Evolutionary conservation across 768 basidiomycete species (phyloP).

Genomic region (Russula sp.): DNA sequence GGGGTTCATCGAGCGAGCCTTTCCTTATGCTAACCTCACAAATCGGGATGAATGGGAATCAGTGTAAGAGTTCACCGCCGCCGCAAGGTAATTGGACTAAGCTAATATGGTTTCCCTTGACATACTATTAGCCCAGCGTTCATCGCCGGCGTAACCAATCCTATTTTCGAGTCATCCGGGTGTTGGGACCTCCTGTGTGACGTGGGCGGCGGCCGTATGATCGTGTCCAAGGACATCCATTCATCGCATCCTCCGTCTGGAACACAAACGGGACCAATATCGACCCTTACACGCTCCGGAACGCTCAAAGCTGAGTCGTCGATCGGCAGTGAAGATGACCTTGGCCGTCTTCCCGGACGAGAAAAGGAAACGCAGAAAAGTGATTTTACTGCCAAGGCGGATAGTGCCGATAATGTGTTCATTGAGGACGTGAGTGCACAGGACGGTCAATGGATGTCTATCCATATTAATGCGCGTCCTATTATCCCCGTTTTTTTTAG

Average conservation of each 20-base stretch:
- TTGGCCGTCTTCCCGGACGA: constrained; percentile 47
- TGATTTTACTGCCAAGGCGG: constrained; percentile 49
- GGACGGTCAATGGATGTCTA: background rate
- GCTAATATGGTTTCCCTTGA: background rate
- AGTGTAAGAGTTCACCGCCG: constrained; percentile 48
- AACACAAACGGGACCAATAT: constrained; percentile 27
- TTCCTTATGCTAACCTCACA: constrained; percentile 89
- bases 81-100: background rate
- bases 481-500: constrained; percentile 33
- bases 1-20: constrained; percentile 86
- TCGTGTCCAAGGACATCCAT: constrained; percentile 81
- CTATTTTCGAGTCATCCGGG: constrained; percentile 82
- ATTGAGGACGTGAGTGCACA: constrained; percentile 79
- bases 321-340: constrained; percentile 60
- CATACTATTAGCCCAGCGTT: constrained; percentile 64
- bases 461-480: background rate
- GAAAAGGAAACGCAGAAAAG: constrained; percentile 38
- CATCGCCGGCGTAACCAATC: constrained; percentile 96
- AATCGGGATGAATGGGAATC: constrained; percentile 87
- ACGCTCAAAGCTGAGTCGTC: constrained; percentile 60
- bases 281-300: constrained; percentile 48
- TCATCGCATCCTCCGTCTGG: constrained; percentile 35
- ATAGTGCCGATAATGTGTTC: constrained; percentile 73
- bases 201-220: constrained; percentile 78
- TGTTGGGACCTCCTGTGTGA: constrained; percentile 94